Base-by-base conservation (phyloP, 2,329 filamentous ascomycete species). In the Parasarocladium wereldwijsianum region DNA sequence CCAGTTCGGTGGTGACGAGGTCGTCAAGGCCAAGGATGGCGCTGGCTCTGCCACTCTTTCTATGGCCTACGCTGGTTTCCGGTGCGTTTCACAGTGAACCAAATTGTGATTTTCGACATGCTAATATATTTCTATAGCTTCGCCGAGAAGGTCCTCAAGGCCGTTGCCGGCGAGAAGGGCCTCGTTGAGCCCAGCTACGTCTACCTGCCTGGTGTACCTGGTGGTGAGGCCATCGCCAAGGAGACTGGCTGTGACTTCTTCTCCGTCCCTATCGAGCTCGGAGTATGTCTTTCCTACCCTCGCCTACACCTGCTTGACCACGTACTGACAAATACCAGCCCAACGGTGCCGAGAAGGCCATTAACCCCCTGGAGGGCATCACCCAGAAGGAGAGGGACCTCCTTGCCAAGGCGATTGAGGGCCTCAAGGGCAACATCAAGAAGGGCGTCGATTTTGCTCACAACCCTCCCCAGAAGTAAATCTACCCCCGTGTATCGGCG, bases 1-100 rank as follows among this genome's bases (percentile, higher is more conserved):
- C 34, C 90, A 98, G 60, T 96, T 94, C 45, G 90, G 90, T 54
- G 90, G 90, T 66, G 90, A 98, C 45, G 85, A 93, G 64, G 85
- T 93, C 39, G 85, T 93, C 55, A 76, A 87, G 69, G 85, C 85
- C 52, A 93, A 93, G 73, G 81, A 90, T 42, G 85, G 85, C 48
- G 76, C 76, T 50, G 85, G 85, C 40, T 92, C 83, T 37, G 85
- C 85, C 42, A 93, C 85, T 35, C 70, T 93, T 32, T 93, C 84
- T 46, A 93, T 93, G 85, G 85, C 85, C 37, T 92, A 85, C 54
- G 90, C 90, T 43, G 90, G 90, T 43, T 96, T 76, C 74, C 80
- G 84, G 79, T 86, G 60, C 42, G 66, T 48, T 34, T 23, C 11
- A 8, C 13, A 6, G 26, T 31, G 8, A 17, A 18, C 23, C 40